Evolutionary conservation across 495 filamentous ascomycete genomes (phyloP).

Genomic region (Lentithecium fluviatile): DNA sequence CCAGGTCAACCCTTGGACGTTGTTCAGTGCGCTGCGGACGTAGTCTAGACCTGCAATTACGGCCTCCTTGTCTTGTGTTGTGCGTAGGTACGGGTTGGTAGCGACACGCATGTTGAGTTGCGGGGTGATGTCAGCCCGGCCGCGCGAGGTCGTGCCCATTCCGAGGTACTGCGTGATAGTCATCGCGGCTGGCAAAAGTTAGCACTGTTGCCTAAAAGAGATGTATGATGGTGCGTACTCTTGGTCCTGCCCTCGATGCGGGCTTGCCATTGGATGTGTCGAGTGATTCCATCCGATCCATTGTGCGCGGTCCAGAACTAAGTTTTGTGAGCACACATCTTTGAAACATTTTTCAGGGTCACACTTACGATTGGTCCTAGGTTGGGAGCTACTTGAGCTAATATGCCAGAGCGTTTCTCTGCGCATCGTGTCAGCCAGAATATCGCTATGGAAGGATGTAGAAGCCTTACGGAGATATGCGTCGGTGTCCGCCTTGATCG

Average conservation of each 20-base stretch:
- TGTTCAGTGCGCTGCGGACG: constrained; percentile 53
- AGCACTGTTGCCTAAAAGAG: not conserved
- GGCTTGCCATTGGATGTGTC: constrained; percentile 65
- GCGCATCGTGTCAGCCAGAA: not conserved
- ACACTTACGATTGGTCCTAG: constrained; percentile 54
- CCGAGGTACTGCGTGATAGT: constrained; percentile 66
- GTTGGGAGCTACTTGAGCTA: constrained; percentile 67
- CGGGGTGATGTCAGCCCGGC: constrained; percentile 59
- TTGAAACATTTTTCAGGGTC: not conserved
- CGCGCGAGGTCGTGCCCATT: constrained; percentile 58
- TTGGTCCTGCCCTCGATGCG: constrained; percentile 53
- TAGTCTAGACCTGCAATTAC: constrained; percentile 57
- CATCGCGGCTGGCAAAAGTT: constrained; percentile 48
- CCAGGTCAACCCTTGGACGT: constrained; percentile 55
- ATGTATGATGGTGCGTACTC: not conserved
- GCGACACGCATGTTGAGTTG: constrained; percentile 55
- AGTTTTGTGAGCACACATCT: not conserved
- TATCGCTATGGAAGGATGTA: not conserved
- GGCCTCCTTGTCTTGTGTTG: constrained; percentile 51
- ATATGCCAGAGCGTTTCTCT: constrained; percentile 56
- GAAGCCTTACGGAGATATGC: constrained; percentile 43
- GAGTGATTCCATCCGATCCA: constrained; percentile 60
- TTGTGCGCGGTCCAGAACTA: constrained; percentile 57
- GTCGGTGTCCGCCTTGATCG: constrained; percentile 47
- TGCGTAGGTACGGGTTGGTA: constrained; percentile 54